Percentiles rank a stretch among this genome's conserved stretches.
phyloP scores from a whole-genome alignment of 768 basidiomycete genomes.

The Calocera cornea region DNA sequence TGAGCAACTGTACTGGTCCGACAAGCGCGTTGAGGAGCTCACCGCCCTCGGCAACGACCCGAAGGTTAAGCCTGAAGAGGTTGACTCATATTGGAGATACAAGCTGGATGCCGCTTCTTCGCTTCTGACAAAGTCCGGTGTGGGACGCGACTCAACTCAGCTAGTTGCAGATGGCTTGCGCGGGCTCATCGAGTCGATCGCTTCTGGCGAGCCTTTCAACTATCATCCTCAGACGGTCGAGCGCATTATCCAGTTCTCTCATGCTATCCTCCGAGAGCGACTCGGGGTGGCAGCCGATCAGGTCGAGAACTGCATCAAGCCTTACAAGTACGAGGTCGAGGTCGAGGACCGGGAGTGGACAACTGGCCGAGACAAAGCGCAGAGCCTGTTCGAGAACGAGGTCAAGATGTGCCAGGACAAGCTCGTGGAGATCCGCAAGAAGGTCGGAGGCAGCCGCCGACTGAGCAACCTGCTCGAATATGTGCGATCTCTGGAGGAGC shows the following conservation, averaged over 20 bases:
- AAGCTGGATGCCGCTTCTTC: constrained; percentile 91
- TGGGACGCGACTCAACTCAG: constrained; percentile 85
- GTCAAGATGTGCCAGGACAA: constrained; percentile 70
- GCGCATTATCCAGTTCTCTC: constrained; percentile 81
- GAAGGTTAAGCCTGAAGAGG: constrained; percentile 53
- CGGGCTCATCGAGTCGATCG: constrained; percentile 78
- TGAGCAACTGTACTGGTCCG: constrained; percentile 93
- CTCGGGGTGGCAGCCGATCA: constrained; percentile 93
- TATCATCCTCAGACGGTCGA: constrained; percentile 82
- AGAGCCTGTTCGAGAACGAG: constrained; percentile 76
- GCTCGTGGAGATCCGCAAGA: constrained; percentile 71
- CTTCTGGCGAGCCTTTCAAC: constrained; percentile 77
- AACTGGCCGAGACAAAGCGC: constrained; percentile 55
- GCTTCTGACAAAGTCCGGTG: constrained; percentile 86
- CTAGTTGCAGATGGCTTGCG: constrained; percentile 91
- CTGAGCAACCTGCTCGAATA: constrained; percentile 64
- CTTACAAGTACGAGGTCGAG: constrained; percentile 96
- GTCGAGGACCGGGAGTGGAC: constrained; percentile 91
- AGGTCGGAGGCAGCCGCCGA: constrained; percentile 76
- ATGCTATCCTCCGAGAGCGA: constrained; percentile 82
- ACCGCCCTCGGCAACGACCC: constrained; percentile 53
- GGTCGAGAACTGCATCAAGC: constrained; percentile 99
- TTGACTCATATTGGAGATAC: constrained; percentile 89
- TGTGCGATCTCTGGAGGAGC: constrained; percentile 69
- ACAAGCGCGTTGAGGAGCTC: constrained; percentile 71